A percentile compares a stretch with the other conserved stretches of the same genome.
phyloP scores from a whole-genome alignment of 2,329 filamentous ascomycete species.

The Fusarium staphyleae region DNA sequence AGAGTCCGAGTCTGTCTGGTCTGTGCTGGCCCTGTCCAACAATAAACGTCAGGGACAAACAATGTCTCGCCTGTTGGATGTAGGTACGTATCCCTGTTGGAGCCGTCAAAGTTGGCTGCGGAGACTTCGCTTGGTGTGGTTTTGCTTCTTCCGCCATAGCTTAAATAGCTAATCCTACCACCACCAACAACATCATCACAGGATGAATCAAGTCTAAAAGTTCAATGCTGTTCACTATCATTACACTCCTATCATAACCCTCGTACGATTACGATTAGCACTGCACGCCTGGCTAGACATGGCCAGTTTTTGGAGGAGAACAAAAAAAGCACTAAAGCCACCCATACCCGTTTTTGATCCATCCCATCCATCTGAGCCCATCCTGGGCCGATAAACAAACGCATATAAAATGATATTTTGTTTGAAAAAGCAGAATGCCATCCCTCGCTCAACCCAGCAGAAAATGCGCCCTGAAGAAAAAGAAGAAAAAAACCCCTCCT shows the following conservation, averaged over 20 bases:
- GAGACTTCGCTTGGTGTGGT: slow-evolving; percentile 16
- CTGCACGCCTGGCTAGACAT: background rate
- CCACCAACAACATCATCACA: slow-evolving; percentile 1
- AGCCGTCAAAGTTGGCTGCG: background rate
- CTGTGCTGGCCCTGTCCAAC: slow-evolving; percentile 1
- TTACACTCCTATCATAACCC: background rate
- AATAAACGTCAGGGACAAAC: slow-evolving; percentile 4
- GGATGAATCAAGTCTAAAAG: slow-evolving; percentile 1
- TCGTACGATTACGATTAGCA: slow-evolving; percentile 3
- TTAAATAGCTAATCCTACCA: slow-evolving; percentile 26
- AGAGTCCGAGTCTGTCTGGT: background rate
- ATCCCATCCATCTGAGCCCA: slow-evolving; percentile 20
- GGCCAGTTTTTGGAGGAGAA: slow-evolving; percentile 20
- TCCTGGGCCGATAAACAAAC: slow-evolving; percentile 18
- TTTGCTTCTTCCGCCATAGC: slow-evolving; percentile 38
- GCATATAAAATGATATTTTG: slow-evolving; percentile 14
- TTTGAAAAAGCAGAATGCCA: slow-evolving; percentile 32
- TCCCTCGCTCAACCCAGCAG: slow-evolving; percentile 20
- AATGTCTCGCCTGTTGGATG: slow-evolving; percentile 2
- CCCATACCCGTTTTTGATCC: slow-evolving; percentile 19
- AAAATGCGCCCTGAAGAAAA: slow-evolving; percentile 31
- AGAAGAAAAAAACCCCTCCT: slow-evolving; percentile 21
- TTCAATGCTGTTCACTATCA: slow-evolving; percentile 25
- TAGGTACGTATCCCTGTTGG: slow-evolving; percentile 1
- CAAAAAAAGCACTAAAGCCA: slow-evolving; percentile 14